These are phyloP conservation scores for Macaranga tanarius DNA, from an alignment of 441 rosid species.

Conservation along the genomic window DNA sequence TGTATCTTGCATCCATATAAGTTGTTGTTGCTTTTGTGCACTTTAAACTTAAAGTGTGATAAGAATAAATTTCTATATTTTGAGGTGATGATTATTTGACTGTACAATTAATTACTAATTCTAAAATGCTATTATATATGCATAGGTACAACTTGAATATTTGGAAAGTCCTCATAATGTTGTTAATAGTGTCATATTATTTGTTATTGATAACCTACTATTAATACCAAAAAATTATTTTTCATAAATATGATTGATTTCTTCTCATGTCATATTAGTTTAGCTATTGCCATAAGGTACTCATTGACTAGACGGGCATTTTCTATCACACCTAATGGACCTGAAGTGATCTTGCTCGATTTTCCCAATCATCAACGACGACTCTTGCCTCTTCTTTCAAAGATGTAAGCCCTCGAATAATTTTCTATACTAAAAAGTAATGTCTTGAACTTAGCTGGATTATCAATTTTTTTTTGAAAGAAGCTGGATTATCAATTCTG, in stretches of 20 bases:
- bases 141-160: not conserved
- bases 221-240: not conserved
- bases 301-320: constrained; percentile 84
- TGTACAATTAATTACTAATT: not conserved
- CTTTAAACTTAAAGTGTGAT: not conserved
- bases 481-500: no score
- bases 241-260: constrained; percentile 1
- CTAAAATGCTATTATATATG: not conserved
- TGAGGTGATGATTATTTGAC: not conserved
- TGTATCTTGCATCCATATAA: not conserved
- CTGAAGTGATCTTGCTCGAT: constrained; percentile 89
- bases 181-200: not conserved
- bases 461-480: not conserved
- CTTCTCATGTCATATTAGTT: constrained; percentile 50
- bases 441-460: not conserved
- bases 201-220: not conserved
- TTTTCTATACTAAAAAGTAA: not conserved
- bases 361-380: constrained; percentile 92
- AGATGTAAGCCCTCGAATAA: constrained; percentile 53
- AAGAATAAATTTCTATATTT: not conserved
- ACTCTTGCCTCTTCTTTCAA: constrained; percentile 88
- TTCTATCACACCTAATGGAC: constrained; percentile 62
- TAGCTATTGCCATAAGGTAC: constrained; percentile 82
- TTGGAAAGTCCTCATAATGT: not conserved
- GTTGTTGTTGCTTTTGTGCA: not conserved